Conservation (phyloP, 1,284 basidiomycete species). For the Trichosporon coremiiforme region DNA sequence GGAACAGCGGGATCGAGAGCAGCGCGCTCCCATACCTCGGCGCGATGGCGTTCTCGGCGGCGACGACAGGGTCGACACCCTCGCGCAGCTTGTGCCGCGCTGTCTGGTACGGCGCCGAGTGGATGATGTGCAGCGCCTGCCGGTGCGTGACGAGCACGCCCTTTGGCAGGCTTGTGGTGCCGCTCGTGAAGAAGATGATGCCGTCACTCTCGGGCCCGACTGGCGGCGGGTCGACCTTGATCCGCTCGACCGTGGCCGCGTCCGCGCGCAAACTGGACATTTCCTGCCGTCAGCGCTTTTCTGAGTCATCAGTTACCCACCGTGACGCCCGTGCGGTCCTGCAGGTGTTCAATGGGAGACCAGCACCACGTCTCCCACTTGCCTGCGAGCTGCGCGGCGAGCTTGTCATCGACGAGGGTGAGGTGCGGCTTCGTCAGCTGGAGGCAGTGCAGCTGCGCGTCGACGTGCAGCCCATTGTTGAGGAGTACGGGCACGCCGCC, state of each 20-base stretch:
- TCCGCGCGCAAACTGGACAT: neutral
- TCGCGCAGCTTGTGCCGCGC: constrained; percentile 31
- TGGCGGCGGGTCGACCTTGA: constrained; percentile 13
- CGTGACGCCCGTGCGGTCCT: no score
- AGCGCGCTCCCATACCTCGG: constrained; percentile 5
- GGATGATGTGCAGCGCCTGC: constrained; percentile 43
- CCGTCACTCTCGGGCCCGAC: constrained; percentile 48
- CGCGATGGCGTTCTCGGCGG: constrained; percentile 32
- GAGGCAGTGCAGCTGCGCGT: constrained; percentile 41
- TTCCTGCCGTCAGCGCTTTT: no score
- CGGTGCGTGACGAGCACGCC: constrained; percentile 51
- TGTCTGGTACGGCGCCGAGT: constrained; percentile 17
- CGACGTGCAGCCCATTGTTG: constrained; percentile 35
- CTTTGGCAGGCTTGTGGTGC: constrained; percentile 48
- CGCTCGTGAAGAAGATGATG: constrained; percentile 50
- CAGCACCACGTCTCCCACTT: constrained; percentile 18
- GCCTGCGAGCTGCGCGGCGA: constrained; percentile 35
- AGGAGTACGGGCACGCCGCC: constrained; percentile 46
- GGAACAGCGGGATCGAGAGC: constrained; percentile 43
- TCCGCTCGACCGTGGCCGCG: neutral
- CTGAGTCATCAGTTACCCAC: no score
- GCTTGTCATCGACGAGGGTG: constrained; percentile 41
- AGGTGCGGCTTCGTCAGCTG: constrained; percentile 37
- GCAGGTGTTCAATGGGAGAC: constrained; percentile 15
- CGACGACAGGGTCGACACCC: constrained; percentile 32